phyloP scores from a whole-genome alignment of 306 rosid genomes.

The Vicia villosa region DNA sequence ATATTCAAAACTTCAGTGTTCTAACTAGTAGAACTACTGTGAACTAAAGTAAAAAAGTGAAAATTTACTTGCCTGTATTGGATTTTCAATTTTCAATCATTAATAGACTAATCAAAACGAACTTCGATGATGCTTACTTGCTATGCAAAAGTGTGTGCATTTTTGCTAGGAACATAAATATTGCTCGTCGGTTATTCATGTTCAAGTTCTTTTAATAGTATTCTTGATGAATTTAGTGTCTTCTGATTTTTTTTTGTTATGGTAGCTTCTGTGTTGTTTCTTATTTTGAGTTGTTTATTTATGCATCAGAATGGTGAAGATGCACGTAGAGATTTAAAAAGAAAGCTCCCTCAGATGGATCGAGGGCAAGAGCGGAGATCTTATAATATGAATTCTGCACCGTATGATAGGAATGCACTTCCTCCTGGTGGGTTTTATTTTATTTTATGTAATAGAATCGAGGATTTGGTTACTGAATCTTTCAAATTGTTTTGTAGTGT shows the following conservation, averaged over 20 bases:
- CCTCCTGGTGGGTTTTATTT: slow-evolving; percentile 69
- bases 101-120: not conserved
- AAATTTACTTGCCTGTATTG: not conserved
- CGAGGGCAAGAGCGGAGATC: slow-evolving; percentile 54
- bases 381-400: slow-evolving; percentile 45
- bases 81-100: not conserved
- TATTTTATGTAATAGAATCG: not conserved
- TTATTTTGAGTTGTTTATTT: no score
- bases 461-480: slow-evolving; percentile 9
- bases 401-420: slow-evolving; percentile 59
- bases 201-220: no score
- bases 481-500: slow-evolving; percentile 1
- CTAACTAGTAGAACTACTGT: slow-evolving; percentile 3
- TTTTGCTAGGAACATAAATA: slow-evolving; percentile 19
- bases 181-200: not conserved
- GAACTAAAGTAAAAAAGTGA: not conserved
- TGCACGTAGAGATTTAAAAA: slow-evolving; percentile 63
- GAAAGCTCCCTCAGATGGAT: slow-evolving; percentile 62
- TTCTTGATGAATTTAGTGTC: no score
- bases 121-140: not conserved
- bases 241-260: no score
- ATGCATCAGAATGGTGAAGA: slow-evolving; percentile 71
- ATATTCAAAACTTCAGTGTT: slow-evolving; percentile 6
- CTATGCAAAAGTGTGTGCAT: not conserved
- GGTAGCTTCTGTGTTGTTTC: no score